Percentiles rank a stretch among this genome's conserved stretches.
Evolutionary conservation across 106 monocot genomes (phyloP).

Genomic region (Dendrobium catenatum): DNA sequence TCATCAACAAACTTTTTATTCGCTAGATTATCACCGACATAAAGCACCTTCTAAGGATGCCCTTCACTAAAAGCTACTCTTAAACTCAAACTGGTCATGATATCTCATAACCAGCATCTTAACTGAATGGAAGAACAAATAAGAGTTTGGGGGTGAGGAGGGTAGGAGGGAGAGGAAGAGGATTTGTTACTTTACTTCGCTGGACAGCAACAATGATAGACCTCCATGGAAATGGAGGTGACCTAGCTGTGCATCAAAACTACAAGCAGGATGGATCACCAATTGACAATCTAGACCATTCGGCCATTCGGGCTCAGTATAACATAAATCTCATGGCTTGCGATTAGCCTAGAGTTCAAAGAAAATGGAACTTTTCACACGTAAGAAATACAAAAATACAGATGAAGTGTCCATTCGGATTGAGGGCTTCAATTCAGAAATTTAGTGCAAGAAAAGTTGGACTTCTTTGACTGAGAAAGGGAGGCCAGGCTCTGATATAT

Average conservation of each 20-base stretch:
- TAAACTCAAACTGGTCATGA: too few species aligned
- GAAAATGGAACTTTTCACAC: neutral
- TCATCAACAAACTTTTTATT: too few species aligned
- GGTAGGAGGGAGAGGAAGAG: neutral
- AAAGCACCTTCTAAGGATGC: too few species aligned
- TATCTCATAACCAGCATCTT: too few species aligned
- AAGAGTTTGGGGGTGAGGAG: neutral
- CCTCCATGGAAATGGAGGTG: neutral
- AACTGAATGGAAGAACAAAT: too few species aligned
- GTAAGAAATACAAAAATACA: neutral
- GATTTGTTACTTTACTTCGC: too few species aligned
- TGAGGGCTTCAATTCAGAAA: neutral
- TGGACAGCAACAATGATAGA: neutral
- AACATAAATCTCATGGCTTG: neutral
- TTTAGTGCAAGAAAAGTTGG: neutral
- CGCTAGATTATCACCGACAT: too few species aligned
- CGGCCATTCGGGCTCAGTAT: neutral
- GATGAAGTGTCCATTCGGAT: neutral
- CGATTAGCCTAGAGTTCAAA: neutral
- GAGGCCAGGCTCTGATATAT: too few species aligned
- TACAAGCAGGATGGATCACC: too few species aligned
- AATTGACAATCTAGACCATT: too few species aligned
- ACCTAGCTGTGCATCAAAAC: neutral
- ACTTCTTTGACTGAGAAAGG: too few species aligned
- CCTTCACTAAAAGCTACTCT: too few species aligned